Conservation (phyloP, 345 rosid species). For the Syzygium oleosum region DNA sequence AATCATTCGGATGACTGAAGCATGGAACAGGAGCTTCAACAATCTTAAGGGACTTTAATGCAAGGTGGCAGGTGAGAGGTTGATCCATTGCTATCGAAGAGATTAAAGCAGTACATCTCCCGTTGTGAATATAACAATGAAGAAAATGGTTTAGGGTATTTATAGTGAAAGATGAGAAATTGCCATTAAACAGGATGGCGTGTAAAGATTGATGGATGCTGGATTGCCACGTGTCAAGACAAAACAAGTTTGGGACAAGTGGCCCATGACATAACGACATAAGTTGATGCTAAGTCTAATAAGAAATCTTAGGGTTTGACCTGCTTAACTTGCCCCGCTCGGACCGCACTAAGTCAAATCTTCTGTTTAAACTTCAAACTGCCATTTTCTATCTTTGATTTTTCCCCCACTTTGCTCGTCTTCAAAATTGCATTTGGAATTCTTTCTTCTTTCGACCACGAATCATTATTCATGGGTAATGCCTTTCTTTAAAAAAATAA, state of each 20-base stretch:
- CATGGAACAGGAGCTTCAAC: no score
- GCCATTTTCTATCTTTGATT: not conserved
- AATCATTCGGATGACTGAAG: no score
- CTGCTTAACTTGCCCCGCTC: not conserved
- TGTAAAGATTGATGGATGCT: no score
- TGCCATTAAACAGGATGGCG: no score
- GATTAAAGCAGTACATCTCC: no score
- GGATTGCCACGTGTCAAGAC: no score
- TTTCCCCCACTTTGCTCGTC: not conserved
- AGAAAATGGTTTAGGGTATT: no score
- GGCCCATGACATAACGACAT: not conserved
- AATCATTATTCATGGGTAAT: not conserved
- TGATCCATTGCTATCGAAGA: no score
- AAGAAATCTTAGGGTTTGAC: not conserved
- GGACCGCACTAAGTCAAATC: not conserved
- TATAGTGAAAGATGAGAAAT: no score
- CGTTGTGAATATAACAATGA: no score
- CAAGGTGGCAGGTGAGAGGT: no score
- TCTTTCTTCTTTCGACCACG: not conserved
- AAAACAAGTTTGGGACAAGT: not conserved
- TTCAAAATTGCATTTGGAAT: not conserved
- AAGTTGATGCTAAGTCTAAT: not conserved
- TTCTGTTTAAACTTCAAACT: not conserved
- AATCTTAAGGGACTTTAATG: no score
- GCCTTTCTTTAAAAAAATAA: not conserved